Evolutionary conservation across 2,329 filamentous ascomycete genomes (phyloP), one percentile per base, ranked within the genome.

Genomic region (Stagonosporopsis chrysanthemi): DNA sequence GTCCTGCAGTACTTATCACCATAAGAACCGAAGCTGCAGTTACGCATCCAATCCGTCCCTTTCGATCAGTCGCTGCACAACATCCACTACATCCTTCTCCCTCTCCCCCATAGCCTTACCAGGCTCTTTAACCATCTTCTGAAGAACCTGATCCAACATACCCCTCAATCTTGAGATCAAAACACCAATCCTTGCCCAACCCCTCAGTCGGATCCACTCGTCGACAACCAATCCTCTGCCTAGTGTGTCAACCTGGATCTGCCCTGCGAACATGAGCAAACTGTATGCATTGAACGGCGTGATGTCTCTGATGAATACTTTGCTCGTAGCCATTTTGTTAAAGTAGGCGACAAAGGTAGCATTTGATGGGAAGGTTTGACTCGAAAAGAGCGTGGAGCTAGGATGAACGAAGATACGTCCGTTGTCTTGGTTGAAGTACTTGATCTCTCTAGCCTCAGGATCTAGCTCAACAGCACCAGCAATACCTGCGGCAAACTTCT

Each of bases 101-200:
- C 62, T 73, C 69, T 51, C 66, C 2, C 66, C 79, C 33, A 88
- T 72, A 42, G 87, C 85, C 55, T 84, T 73, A 12, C 82, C 83
- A 0, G 91, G 91, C 61, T 90, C 87, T 73, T 93, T 91, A 45
- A 97, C 87, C 77, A 92, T 92, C 63, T 84, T 82, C 55, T 90
- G 90, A 69, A 99, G 85, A 60, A 96, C 82, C 63, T 89, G 86
- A 79, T 99, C 95, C 51, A 99, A 83, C 88, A 98, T 90, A 55
- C 88, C 87, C 61, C 95, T 84, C 64, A 99, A 77, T 61, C 94
- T 83, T 42, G 89, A 90, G 2, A 97, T 89, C 65, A 99, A 77
- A 12, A 98, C 94, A 28, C 94, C 95, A 62, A 99, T 95, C 43
- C 95, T 86, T 1, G 95, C 94, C 95, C 95, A 99, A 0, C 95